Evolutionary conservation across 1,139 yeast species (phyloP).

Genomic region (Lodderomyces theae): DNA sequence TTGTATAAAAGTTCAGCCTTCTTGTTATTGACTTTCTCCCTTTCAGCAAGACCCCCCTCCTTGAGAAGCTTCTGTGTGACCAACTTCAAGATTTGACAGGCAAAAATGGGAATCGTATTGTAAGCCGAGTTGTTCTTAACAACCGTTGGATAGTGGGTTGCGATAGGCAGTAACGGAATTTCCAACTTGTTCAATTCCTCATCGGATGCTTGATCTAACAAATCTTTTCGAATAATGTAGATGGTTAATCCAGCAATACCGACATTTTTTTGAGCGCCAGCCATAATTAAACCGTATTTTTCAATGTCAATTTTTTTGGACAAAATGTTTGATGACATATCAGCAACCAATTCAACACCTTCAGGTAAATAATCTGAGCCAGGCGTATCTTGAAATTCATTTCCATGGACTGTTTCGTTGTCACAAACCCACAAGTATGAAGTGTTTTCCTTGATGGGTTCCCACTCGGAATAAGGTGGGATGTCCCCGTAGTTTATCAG

Average conservation of each 20-base stretch:
- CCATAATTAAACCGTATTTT: conserved; percentile 79
- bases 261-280: conserved; percentile 98
- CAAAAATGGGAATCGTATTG: conserved; percentile 92
- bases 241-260: conserved; percentile 95
- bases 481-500: conserved; percentile 62
- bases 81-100: conserved; percentile 78
- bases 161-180: conserved; percentile 81
- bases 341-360: conserved; percentile 80
- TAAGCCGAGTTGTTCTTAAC: conserved; percentile 88
- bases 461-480: conserved; percentile 69
- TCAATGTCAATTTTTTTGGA: conserved; percentile 78
- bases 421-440: conserved; percentile 91
- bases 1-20: conserved; percentile 65
- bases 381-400: conserved; percentile 67
- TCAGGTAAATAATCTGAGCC: conserved; percentile 54
- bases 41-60: conserved; percentile 56
- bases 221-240: conserved; percentile 79
- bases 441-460: conserved; percentile 48
- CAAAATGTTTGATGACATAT: conserved; percentile 89
- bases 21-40: conserved; percentile 53
- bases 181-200: conserved; percentile 56
- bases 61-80: conserved; percentile 62
- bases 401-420: conserved; percentile 95
- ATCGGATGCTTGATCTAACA: conserved; percentile 67
- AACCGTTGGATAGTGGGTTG: conserved; percentile 82